Percentiles rank a stretch among this genome's conserved stretches.
These are phyloP conservation scores for Myriosclerotinia scirpicola DNA, from an alignment of 2,329 filamentous ascomycete genomes.

Conservation along the genomic window DNA sequence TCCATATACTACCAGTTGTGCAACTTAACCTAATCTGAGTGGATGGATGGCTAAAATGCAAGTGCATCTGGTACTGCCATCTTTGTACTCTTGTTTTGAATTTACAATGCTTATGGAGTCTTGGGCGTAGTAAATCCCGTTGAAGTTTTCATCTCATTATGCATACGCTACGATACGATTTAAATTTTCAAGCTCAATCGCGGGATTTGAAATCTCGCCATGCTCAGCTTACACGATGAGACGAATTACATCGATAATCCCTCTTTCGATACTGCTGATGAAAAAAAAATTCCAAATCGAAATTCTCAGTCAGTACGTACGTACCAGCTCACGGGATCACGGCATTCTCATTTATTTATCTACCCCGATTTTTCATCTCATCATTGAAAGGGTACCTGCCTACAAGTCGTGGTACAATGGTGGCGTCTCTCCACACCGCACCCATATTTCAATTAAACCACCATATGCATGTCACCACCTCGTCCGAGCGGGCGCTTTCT, in stretches of 20 bases:
- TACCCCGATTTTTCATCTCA: constrained; percentile 9
- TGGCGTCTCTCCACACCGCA: background rate
- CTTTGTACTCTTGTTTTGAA: background rate
- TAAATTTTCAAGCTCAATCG: background rate
- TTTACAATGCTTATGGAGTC: background rate
- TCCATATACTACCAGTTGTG: constrained; percentile 6
- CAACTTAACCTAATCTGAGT: constrained; percentile 4
- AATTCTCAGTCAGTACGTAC: background rate
- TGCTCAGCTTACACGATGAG: background rate
- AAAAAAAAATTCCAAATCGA: constrained; percentile 8
- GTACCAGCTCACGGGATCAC: constrained; percentile 21
- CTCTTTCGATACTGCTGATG: background rate
- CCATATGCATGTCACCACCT: constrained; percentile 1
- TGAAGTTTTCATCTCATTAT: background rate
- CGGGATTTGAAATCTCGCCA: background rate
- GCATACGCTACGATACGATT: background rate
- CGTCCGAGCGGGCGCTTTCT: background rate
- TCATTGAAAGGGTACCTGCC: constrained; percentile 22
- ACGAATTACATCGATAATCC: background rate
- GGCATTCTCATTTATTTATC: constrained; percentile 18
- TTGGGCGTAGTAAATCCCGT: background rate
- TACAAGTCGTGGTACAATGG: constrained; percentile 12
- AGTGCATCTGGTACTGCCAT: background rate
- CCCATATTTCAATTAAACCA: background rate
- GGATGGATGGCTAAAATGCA: constrained; percentile 4